These are phyloP conservation scores for Umbilicus rupestris DNA, from an alignment of 164 flowering plant species.

Conservation along the genomic window DNA sequence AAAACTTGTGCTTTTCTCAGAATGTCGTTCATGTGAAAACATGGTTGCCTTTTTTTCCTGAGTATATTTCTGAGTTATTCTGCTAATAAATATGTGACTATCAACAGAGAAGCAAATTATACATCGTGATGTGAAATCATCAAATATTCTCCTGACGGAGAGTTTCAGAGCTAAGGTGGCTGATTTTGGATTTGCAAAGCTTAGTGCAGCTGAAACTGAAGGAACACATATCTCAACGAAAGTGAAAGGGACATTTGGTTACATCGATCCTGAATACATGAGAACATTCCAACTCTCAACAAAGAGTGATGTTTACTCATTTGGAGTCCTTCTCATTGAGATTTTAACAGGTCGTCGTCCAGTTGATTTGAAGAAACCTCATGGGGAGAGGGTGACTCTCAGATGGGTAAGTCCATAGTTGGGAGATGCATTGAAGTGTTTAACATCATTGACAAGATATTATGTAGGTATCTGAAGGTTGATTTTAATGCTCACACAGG, in stretches of 20 bases:
- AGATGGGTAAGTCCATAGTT: slow-evolving; percentile 60
- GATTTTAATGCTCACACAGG: background rate
- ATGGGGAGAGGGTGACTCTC: slow-evolving; percentile 65
- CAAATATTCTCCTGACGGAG: slow-evolving; percentile 89
- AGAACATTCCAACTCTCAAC: slow-evolving; percentile 77
- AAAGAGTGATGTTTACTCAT: slow-evolving; percentile 93
- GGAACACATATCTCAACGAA: slow-evolving; percentile 70
- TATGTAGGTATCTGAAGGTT: background rate
- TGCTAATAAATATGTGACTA: background rate
- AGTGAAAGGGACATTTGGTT: slow-evolving; percentile 94
- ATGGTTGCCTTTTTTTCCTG: too few species aligned
- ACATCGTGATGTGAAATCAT: slow-evolving; percentile 92
- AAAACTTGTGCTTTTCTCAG: too few species aligned
- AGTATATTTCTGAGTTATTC: background rate
- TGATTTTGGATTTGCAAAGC: slow-evolving; percentile 94
- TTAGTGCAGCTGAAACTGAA: slow-evolving; percentile 55
- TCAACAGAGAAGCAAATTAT: slow-evolving; percentile 78
- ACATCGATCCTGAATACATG: slow-evolving; percentile 95
- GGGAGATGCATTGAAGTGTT: background rate
- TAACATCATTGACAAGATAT: background rate
- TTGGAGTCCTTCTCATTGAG: slow-evolving; percentile 76
- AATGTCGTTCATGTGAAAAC: too few species aligned
- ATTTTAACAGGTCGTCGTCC: slow-evolving; percentile 90
- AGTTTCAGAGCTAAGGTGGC: slow-evolving; percentile 86
- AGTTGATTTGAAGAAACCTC: slow-evolving; percentile 53